Base-by-base conservation (phyloP, 306 rosid species). In the Trifolium pratense region DNA sequence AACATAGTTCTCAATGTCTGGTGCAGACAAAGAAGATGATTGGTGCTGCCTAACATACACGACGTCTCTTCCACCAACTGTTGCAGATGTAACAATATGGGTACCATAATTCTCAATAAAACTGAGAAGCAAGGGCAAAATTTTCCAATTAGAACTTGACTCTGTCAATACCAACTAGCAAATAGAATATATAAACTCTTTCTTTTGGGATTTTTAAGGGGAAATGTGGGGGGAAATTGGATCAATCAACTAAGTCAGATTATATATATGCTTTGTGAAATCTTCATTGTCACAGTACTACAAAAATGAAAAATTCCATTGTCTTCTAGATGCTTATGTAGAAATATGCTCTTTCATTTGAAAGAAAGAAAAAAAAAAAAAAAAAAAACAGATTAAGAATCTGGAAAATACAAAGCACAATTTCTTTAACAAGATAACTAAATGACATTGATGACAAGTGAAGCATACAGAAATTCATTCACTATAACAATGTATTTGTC, bases 71-170 rank as follows among this genome's bases (percentile, higher is more conserved):
- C 97, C 99, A 63, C 99, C 99, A 56, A 95, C 84, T 15, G 92
- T 95, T 77, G 97, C 99, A 16, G 99, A 95, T 12, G 96, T 87
- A 79, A 95, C 90, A 66, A 95, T 84, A 85, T 95, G 99, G 10
- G 99, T 95, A 64, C 99, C 99, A 60, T 72, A 95, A 84, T 89
- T 90, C 84, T 95, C 99, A 75, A 95, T 95, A 79, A 95, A 95
- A 88, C 99, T 95, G 93, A 65, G 79, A 83, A 81, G 82, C 36
- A 82, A 63, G 55, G 4, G 46, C 5, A 71, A 42, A 80, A 49
- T 67, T 43, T 43, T 25, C 39, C 14, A 7, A 46, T 75, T 77
- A 82, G 82, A 71, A 79, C 29, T 16, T 58, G 69, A 61, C 66
- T 57, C 68, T 42, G 10, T 18, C 55, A 72, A 48, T 71, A 61